Conservation (phyloP, 1,139 yeast genomes). For the Yamadazyma buinensis region DNA sequence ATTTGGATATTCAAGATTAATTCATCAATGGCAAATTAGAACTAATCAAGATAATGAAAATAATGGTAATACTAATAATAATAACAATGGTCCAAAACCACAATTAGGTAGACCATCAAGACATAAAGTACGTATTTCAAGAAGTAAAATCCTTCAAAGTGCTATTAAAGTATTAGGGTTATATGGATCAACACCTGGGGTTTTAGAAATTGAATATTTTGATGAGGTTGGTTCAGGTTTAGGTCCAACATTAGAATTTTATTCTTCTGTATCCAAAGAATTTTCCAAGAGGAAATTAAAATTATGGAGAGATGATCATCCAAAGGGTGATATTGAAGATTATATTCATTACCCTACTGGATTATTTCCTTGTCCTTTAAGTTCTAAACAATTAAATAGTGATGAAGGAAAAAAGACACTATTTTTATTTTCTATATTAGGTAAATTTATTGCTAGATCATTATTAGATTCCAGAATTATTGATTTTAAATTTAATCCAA, state of each 20-base stretch:
- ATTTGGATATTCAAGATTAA: conserved; percentile 83
- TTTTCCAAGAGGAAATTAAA: conserved; percentile 51
- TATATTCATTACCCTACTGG: conserved; percentile 49
- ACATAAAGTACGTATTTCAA: conserved; percentile 75
- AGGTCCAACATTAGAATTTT: conserved; percentile 95
- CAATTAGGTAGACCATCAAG: conserved; percentile 75
- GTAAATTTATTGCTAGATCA: conserved; percentile 84
- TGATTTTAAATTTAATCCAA: conserved; percentile 73
- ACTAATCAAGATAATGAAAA: conserved; percentile 41
- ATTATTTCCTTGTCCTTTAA: conserved; percentile 71
- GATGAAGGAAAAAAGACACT: conserved; percentile 44
- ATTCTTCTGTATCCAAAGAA: conserved; percentile 74
- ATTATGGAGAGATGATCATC: conserved; percentile 64
- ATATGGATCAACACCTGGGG: conserved; percentile 77
- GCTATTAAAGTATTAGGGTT: conserved; percentile 75
- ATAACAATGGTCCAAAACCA: conserved; percentile 19
- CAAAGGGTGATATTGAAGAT: conserved; percentile 22
- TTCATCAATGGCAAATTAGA: conserved; percentile 70
- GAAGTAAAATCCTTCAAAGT: conserved; percentile 69
- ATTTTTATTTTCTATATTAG: conserved; percentile 62
- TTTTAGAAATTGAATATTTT: conserved; percentile 81
- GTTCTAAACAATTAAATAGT: conserved; percentile 20
- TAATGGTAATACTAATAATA: neutral
- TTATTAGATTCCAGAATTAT: conserved; percentile 81
- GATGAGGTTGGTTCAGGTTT: conserved; percentile 96